Conservation (phyloP, 1,139 yeast genomes). For the Yamadazyma dushanensis region DNA sequence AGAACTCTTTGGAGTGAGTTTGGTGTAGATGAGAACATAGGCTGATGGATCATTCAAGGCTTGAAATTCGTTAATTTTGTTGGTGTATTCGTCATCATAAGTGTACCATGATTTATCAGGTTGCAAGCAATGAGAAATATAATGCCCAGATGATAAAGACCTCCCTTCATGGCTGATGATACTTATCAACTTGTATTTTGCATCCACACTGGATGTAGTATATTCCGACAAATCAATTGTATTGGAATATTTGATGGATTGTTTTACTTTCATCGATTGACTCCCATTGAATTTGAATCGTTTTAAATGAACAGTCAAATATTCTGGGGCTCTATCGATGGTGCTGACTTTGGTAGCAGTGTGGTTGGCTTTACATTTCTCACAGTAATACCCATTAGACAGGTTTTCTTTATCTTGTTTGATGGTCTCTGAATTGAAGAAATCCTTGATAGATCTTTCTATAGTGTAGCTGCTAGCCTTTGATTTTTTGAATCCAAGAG, state of each 20-base stretch:
- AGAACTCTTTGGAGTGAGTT: constrained; percentile 46
- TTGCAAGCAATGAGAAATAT: constrained; percentile 85
- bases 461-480: constrained; percentile 50
- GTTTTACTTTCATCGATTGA: constrained; percentile 79
- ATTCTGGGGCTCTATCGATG: constrained; percentile 84
- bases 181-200: constrained; percentile 71
- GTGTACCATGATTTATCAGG: constrained; percentile 92
- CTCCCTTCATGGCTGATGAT: constrained; percentile 95
- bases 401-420: constrained; percentile 59
- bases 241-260: constrained; percentile 78
- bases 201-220: constrained; percentile 48
- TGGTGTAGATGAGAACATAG: constrained; percentile 81
- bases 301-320: constrained; percentile 81
- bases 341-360: constrained; percentile 75
- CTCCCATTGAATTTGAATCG: constrained; percentile 84
- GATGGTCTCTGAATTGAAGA: constrained; percentile 77
- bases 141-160: constrained; percentile 90
- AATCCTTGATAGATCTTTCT: constrained; percentile 73
- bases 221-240: constrained; percentile 71
- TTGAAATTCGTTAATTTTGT: constrained; percentile 66
- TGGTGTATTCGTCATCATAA: constrained; percentile 89
- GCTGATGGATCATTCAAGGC: constrained; percentile 87
- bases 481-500: constrained; percentile 63
- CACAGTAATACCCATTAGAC: constrained; percentile 78
- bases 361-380: constrained; percentile 75